These are phyloP conservation scores for Pestalotiopsis sp. DNA, from an alignment of 2,329 filamentous ascomycete species.

Conservation along the genomic window DNA sequence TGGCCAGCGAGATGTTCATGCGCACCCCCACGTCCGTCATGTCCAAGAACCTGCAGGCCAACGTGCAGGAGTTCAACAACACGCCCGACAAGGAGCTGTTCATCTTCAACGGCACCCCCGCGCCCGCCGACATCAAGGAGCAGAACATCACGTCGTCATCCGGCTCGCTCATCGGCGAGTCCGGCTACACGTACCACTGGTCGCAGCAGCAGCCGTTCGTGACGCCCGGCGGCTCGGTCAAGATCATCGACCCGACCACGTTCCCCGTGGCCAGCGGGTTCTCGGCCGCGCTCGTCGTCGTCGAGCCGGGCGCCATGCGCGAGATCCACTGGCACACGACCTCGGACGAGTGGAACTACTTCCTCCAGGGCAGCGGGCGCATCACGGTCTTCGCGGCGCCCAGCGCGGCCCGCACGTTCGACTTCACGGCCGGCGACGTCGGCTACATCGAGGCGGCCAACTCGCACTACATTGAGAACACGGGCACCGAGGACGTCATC, in stretches of 20 bases:
- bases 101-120: slow-evolving; percentile 55
- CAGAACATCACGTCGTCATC: slow-evolving; percentile 50
- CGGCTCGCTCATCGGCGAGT: slow-evolving; percentile 39
- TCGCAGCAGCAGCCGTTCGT: slow-evolving; percentile 52
- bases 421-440: slow-evolving; percentile 62
- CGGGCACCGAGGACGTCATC: slow-evolving; percentile 56
- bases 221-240: slow-evolving; percentile 59
- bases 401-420: slow-evolving; percentile 53
- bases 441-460: slow-evolving; percentile 58
- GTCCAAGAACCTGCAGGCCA: slow-evolving; percentile 55
- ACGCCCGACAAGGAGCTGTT: slow-evolving; percentile 50
- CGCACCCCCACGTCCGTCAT: slow-evolving; percentile 55
- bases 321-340: slow-evolving; percentile 67
- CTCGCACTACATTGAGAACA: slow-evolving; percentile 65
- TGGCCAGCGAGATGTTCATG: slow-evolving; percentile 55
- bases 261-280: slow-evolving; percentile 61
- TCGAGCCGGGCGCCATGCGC: slow-evolving; percentile 65
- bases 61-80: slow-evolving; percentile 48
- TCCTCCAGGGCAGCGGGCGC: slow-evolving; percentile 57
- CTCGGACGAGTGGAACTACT: slow-evolving; percentile 64
- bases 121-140: slow-evolving; percentile 45
- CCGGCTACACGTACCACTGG: slow-evolving; percentile 53
- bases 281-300: slow-evolving; percentile 57
- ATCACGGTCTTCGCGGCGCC: slow-evolving; percentile 59
- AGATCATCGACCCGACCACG: slow-evolving; percentile 58